phyloP scores from a whole-genome alignment of 768 basidiomycete species.

The Macrolepiota fuliginosa region DNA sequence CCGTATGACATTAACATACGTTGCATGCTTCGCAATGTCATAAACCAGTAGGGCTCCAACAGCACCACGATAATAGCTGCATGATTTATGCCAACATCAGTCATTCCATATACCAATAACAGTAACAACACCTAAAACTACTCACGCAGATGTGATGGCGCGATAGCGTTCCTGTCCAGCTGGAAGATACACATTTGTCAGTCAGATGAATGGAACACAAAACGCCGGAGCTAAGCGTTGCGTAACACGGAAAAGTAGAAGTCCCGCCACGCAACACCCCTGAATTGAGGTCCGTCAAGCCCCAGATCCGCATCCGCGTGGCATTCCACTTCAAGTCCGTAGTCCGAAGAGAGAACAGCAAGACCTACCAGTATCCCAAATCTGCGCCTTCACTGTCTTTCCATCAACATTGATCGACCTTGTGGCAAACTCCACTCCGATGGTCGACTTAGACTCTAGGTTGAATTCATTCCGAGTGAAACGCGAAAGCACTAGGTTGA shows the following conservation, averaged over 20 bases:
- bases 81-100: not conserved
- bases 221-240: not conserved
- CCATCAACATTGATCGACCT: conserved; percentile 93
- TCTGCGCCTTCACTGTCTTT: conserved; percentile 97
- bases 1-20: conserved; percentile 90
- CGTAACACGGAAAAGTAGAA: not conserved
- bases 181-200: conserved; percentile 25
- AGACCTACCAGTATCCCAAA: conserved; percentile 94
- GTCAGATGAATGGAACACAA: not conserved
- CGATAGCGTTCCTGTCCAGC: conserved; percentile 98
- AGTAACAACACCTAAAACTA: conserved; percentile 13
- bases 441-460: conserved; percentile 97
- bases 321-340: conserved; percentile 1
- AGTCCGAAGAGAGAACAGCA: not conserved
- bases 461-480: conserved; percentile 99
- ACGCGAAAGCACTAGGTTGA: conserved; percentile 85
- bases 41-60: conserved; percentile 92
- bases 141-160: conserved; percentile 94
- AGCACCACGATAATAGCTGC: conserved; percentile 95
- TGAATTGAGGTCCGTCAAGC: conserved; percentile 4
- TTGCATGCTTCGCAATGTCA: conserved; percentile 91
- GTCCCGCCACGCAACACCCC: not conserved
- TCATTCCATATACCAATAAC: not conserved
- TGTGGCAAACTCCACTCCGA: conserved; percentile 98
- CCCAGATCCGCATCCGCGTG: conserved; percentile 12